These are phyloP conservation scores for Aureococcus anophagefferens DNA, from an alignment of 108 stramenopile species.

Conservation along the genomic window DNA sequence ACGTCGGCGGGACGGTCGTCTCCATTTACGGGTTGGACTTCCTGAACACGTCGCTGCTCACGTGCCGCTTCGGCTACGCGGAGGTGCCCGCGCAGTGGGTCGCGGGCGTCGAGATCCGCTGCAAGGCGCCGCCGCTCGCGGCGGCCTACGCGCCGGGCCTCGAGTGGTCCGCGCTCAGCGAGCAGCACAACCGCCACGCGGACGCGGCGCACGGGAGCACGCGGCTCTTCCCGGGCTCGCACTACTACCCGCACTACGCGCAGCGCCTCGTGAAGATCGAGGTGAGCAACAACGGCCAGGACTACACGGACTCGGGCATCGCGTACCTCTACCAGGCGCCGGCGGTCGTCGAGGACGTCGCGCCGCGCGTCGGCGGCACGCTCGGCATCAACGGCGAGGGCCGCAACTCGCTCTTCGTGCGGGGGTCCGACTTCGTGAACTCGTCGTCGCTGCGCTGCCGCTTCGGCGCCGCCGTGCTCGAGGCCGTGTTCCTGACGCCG, in stretches of 20 bases:
- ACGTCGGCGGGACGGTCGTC: constrained; percentile 47
- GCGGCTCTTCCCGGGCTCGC: constrained; percentile 47
- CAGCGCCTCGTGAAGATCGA: constrained; percentile 49
- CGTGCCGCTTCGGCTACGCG: constrained; percentile 49
- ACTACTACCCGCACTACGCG: constrained; percentile 50
- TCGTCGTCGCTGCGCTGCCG: constrained; percentile 36
- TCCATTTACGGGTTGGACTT: constrained; percentile 50
- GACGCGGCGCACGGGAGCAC: constrained; percentile 21
- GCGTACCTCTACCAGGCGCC: constrained; percentile 42
- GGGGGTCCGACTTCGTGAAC: constrained; percentile 42
- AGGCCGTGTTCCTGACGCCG: constrained; percentile 23
- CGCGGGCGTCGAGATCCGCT: constrained; percentile 34
- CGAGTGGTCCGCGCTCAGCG: constrained; percentile 20
- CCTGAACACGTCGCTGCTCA: constrained; percentile 42
- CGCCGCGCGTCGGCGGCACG: constrained; percentile 8
- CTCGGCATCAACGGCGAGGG: constrained; percentile 9
- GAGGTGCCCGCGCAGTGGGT: constrained; percentile 44
- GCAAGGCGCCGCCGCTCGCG: constrained; percentile 44
- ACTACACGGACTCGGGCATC: constrained; percentile 35
- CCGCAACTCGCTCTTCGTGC: constrained; percentile 26
- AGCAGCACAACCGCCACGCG: constrained; percentile 21
- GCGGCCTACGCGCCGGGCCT: constrained; percentile 8
- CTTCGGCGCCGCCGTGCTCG: constrained; percentile 24
- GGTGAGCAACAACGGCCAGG: constrained; percentile 52
- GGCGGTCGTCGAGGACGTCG: constrained; percentile 19